Base-by-base conservation (phyloP, 805 yeast species). In the Lipomyces sp. region DNA sequence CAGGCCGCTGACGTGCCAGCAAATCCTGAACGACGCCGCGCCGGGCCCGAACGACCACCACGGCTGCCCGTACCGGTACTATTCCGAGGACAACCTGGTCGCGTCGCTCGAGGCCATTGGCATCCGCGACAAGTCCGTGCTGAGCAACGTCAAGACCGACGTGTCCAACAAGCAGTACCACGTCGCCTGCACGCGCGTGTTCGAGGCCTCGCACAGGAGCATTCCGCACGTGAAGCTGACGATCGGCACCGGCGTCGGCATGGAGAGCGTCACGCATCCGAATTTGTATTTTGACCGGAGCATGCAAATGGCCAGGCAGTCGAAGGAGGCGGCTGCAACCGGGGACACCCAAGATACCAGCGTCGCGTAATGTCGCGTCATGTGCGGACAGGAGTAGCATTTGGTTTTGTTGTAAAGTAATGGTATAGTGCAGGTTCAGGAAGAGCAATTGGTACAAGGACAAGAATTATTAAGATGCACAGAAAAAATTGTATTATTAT, bases 61-160 rank as follows among this genome's bases (percentile, higher is more conserved):
- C 65, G 98, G 98, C 2, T 91, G 98, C 68, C 97, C 98, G 4
- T 93, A 86, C 68, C 73, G 95, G 47, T 91, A 85, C 61, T 71
- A 85, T 62, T 74, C 78, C 11, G 65, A 78, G n/a, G 95, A 86
- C 39, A 75, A 78, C 46, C 72, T 93, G 43, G 73, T 77, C 5
- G 58, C 62, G 2, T 78, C 79, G 53, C 72, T 93, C 57, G 69
- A 71, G 36, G 76, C 73, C 19, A 77, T 86, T 80, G 91, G 90
- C 1, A 70, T 87, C 43, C 72, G 67, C 8, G 86, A 84, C 51
- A 76, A 69, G 22, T 63, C 70, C 19, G 76, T 80, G 43, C 68
- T 86, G 42, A 74, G 76, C 39, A 78, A 78, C 35, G 78, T 93
- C 11, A 59, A 83, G 43, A 91, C 85, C 42, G 79, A 84, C 47